Evolutionary conservation across 2,329 filamentous ascomycete genomes (phyloP).

Genomic region (Arthrobotrys iridis): DNA sequence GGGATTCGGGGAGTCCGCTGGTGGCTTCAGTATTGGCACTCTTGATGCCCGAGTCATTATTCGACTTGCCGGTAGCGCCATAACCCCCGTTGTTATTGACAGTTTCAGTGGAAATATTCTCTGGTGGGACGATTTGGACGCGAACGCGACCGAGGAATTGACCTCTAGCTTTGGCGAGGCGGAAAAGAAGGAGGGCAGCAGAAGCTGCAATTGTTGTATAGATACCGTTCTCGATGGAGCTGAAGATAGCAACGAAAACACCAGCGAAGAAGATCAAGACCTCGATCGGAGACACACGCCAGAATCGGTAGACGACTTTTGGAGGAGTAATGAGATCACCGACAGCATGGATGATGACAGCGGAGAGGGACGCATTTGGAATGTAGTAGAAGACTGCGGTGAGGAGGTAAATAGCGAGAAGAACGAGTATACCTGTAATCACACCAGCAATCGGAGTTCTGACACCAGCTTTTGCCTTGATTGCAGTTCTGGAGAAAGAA

Average conservation of each 20-base stretch:
- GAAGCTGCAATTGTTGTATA: constrained; percentile 86
- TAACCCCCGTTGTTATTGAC: constrained; percentile 10
- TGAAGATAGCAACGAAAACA: constrained; percentile 88
- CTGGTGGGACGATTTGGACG: constrained; percentile 81
- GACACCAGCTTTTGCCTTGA: constrained; percentile 96
- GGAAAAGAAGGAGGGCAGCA: constrained; percentile 80
- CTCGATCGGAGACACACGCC: constrained; percentile 89
- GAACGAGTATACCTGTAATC: constrained; percentile 84
- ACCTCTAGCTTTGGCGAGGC: constrained; percentile 82
- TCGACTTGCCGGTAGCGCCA: constrained; percentile 34
- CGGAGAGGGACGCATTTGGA: constrained; percentile 79
- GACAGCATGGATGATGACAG: constrained; percentile 95
- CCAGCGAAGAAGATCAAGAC: constrained; percentile 92
- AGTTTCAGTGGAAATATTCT: constrained; percentile 73
- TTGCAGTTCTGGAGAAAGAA: constrained; percentile 94
- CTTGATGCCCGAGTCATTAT: constrained; percentile 56
- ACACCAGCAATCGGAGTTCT: constrained; percentile 89
- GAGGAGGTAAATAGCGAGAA: constrained; percentile 88
- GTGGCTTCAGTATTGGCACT: constrained; percentile 59
- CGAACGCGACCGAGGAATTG: constrained; percentile 84
- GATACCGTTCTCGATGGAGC: constrained; percentile 88
- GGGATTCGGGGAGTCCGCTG: constrained; percentile 59
- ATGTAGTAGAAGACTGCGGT: constrained; percentile 94
- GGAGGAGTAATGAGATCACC: constrained; percentile 91
- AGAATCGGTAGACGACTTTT: constrained; percentile 93